Evolutionary conservation across 306 rosid species (phyloP).

Genomic region (Cucurbita argyrosperma): DNA sequence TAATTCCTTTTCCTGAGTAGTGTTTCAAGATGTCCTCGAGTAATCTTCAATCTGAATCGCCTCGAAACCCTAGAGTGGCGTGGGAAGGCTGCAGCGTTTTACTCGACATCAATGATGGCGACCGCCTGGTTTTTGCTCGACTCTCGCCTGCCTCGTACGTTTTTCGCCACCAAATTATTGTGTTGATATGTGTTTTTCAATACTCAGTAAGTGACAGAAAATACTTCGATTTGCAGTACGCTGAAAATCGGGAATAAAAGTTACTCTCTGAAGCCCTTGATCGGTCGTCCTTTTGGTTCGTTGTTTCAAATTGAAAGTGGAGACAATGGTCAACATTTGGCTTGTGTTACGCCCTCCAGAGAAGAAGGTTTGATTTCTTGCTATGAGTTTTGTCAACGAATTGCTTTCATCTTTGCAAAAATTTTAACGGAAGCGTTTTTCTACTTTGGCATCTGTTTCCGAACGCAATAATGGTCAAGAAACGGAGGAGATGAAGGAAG

Average conservation of each 20-base stretch:
- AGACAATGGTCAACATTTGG: slow-evolving; percentile 28
- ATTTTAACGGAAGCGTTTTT: neutral
- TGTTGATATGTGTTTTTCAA: neutral
- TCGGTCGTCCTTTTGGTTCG: slow-evolving; percentile 69
- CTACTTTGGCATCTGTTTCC: neutral
- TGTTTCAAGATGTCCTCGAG: slow-evolving; percentile 13
- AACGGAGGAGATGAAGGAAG: slow-evolving; percentile 17
- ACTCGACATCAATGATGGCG: slow-evolving; percentile 87
- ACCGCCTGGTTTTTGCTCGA: slow-evolving; percentile 85
- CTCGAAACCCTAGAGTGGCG: slow-evolving; percentile 32
- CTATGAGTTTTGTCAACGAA: neutral
- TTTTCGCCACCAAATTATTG: neutral
- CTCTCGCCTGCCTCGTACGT: slow-evolving; percentile 65
- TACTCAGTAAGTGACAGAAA: neutral
- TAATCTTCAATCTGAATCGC: neutral
- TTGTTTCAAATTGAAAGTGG: slow-evolving; percentile 58
- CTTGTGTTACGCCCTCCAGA: slow-evolving; percentile 22
- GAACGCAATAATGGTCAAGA: slow-evolving; percentile 28
- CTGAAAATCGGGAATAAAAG: slow-evolving; percentile 81
- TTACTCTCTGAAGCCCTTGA: slow-evolving; percentile 52
- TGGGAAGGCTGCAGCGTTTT: slow-evolving; percentile 91
- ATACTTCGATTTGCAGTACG: slow-evolving; percentile 31
- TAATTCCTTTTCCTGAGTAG: neutral
- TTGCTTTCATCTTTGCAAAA: neutral
- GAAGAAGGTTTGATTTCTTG: slow-evolving; percentile 30